Conservation (phyloP, 2,329 filamentous ascomycete genomes). For the Pyricularia pennisetigena region DNA sequence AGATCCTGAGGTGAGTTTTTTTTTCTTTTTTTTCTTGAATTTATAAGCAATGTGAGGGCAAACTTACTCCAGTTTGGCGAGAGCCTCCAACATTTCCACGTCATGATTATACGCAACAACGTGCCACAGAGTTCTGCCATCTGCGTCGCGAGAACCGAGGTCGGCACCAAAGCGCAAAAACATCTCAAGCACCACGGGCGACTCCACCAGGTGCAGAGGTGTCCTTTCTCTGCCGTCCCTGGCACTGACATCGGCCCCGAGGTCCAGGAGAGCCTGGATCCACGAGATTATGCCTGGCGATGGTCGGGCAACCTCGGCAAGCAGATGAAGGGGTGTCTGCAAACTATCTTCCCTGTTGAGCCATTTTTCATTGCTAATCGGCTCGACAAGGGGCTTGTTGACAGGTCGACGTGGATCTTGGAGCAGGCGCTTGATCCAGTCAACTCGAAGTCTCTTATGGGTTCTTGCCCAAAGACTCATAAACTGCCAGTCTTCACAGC, state of each 20-base stretch:
- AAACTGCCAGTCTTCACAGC: background rate
- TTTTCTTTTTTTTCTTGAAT: too few species aligned
- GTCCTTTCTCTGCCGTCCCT: background rate
- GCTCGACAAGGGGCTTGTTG: background rate
- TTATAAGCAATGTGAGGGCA: background rate
- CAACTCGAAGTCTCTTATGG: background rate
- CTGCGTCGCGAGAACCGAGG: background rate
- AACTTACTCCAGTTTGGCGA: slow-evolving; percentile 1
- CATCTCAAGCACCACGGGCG: background rate
- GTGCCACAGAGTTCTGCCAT: slow-evolving; percentile 3
- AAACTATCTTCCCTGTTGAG: too few species aligned
- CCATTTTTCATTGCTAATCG: background rate
- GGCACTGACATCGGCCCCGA: background rate
- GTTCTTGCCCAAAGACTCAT: background rate
- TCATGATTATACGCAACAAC: slow-evolving; percentile 1
- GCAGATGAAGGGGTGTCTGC: slow-evolving; percentile 3
- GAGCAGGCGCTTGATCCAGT: background rate
- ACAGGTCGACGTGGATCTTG: slow-evolving; percentile 2
- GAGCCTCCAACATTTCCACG: background rate
- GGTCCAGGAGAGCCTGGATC: background rate
- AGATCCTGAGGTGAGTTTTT: background rate
- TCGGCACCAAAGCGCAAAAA: background rate
- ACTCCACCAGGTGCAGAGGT: background rate
- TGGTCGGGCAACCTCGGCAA: background rate
- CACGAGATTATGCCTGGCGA: background rate